Percentiles rank a stretch among this genome's conserved stretches.
Conservation (phyloP, 805 yeast species). For the Cyberlindnera meyerae region DNA sequence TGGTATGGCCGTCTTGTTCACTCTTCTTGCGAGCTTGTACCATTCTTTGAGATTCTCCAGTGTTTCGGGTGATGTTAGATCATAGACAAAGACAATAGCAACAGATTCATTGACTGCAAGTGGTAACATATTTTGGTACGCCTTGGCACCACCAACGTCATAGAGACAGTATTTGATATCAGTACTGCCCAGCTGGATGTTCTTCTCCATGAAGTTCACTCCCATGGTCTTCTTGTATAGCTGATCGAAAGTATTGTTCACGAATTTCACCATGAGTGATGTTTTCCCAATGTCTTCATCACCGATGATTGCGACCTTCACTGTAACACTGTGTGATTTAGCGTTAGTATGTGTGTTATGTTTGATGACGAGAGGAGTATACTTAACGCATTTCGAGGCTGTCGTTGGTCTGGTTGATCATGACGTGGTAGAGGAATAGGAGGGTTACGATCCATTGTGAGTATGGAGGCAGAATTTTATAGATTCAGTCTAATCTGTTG, state of each 20-base stretch:
- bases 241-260: conserved; percentile 90
- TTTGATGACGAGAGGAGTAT: conserved; percentile 1
- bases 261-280: conserved; percentile 92
- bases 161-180: conserved; percentile 88
- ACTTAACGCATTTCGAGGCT: conserved; percentile 20
- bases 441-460: neutral
- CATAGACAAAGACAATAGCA: conserved; percentile 86
- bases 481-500: neutral
- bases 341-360: conserved; percentile 6
- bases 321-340: conserved; percentile 38
- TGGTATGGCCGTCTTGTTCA: conserved; percentile 87
- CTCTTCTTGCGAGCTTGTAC: conserved; percentile 88
- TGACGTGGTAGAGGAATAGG: conserved; percentile 20
- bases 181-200: conserved; percentile 77
- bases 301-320: conserved; percentile 90
- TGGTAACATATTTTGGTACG: conserved; percentile 93
- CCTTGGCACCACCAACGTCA: conserved; percentile 96
- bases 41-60: conserved; percentile 87
- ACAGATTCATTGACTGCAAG: conserved; percentile 89
- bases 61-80: conserved; percentile 80
- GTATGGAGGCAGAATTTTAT: neutral
- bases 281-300: conserved; percentile 97
- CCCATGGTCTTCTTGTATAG: conserved; percentile 92
- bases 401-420: conserved; percentile 18
- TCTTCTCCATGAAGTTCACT: conserved; percentile 90